phyloP scores from a whole-genome alignment of 2,329 filamentous ascomycete species.

The Tolypocladium ophioglossoides region DNA sequence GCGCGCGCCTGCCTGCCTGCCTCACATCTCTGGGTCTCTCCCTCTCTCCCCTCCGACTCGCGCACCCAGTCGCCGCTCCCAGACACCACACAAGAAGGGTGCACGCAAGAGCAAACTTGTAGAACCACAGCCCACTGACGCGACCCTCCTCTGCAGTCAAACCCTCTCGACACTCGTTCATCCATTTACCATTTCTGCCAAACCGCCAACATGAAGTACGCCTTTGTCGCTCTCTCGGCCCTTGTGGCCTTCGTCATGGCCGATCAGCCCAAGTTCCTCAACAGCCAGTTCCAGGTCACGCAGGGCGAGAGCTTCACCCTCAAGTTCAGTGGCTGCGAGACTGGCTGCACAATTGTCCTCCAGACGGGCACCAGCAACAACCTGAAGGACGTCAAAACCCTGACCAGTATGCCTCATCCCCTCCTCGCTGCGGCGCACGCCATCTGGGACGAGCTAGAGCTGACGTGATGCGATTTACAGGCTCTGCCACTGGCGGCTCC shows the following conservation, averaged over 20 bases:
- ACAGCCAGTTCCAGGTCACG: conserved; percentile 16
- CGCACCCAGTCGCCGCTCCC: too few species aligned
- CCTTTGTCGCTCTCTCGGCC: conserved; percentile 18
- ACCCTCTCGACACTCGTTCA: not conserved
- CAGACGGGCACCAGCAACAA: conserved; percentile 18
- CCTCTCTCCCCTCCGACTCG: too few species aligned
- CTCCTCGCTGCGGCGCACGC: not conserved
- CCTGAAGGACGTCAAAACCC: conserved; percentile 17
- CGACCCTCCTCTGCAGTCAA: not conserved
- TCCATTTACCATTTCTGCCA: not conserved
- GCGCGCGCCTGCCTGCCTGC: not conserved
- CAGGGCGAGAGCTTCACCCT: conserved; percentile 22
- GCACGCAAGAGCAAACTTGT: not conserved
- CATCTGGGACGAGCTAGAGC: not conserved
- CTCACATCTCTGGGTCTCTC: not conserved
- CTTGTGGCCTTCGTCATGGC: conserved; percentile 17
- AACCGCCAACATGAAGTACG: conserved; percentile 24
- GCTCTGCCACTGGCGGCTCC: conserved; percentile 10
- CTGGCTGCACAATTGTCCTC: conserved; percentile 23
- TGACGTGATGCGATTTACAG: conserved; percentile 4
- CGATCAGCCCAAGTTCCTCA: conserved; percentile 19
- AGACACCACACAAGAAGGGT: not conserved
- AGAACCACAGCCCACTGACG: not conserved
- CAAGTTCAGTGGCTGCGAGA: conserved; percentile 18
- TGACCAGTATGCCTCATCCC: conserved; percentile 17